Percentiles rank a stretch among this genome's conserved stretches.
Evolutionary conservation across 805 yeast species (phyloP).

Genomic region (Saturnispora gosingensis): DNA sequence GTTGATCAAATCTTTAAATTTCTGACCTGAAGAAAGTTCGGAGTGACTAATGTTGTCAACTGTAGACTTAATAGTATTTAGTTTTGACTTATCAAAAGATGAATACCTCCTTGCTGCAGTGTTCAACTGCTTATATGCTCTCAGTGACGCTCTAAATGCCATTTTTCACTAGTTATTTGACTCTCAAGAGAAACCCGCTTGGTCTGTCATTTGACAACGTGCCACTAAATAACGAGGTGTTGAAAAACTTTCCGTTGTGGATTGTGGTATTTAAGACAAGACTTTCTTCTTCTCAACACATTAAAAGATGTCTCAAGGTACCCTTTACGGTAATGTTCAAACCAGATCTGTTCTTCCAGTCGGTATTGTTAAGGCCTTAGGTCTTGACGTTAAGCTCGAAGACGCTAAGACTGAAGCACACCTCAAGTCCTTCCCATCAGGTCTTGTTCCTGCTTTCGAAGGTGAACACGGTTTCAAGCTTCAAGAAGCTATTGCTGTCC

Average conservation of each 20-base stretch:
- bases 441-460: constrained; percentile 56
- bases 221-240: background rate
- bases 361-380: constrained; percentile 45
- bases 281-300: background rate
- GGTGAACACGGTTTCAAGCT: constrained; percentile 68
- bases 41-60: constrained; percentile 1
- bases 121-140: background rate
- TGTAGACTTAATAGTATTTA: constrained; percentile 2
- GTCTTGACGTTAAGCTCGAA: constrained; percentile 42
- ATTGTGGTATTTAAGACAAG: background rate
- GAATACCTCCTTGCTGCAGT: background rate
- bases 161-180: background rate
- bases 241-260: constrained; percentile 2
- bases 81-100: background rate
- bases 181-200: background rate
- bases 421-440: constrained; percentile 52
- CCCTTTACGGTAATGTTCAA: constrained; percentile 25
- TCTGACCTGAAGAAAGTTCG: constrained; percentile 5
- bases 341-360: constrained; percentile 27
- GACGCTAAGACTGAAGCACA: constrained; percentile 24
- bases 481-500: constrained; percentile 59
- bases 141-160: background rate
- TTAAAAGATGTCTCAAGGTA: constrained; percentile 27
- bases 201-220: background rate
- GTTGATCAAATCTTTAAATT: constrained; percentile 8